Evolutionary conservation across 306 rosid genomes (phyloP).

Genomic region (Geum urbanum): DNA sequence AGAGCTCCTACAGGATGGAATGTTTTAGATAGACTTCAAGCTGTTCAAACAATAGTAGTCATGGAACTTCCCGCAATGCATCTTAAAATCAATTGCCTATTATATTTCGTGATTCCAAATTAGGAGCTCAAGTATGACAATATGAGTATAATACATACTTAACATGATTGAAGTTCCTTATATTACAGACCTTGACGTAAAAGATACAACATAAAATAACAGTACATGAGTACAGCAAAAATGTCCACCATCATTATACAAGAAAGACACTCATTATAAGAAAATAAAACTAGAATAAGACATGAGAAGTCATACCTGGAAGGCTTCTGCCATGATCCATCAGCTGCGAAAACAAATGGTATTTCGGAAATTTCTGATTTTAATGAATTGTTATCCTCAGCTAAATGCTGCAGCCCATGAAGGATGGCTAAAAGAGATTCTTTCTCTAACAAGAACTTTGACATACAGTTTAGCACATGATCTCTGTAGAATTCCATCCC

Average conservation of each 20-base stretch:
- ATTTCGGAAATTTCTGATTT: conserved; percentile 54
- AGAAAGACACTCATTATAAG: neutral
- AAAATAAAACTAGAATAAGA: neutral
- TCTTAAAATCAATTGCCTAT: too few species aligned
- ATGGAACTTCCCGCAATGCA: neutral
- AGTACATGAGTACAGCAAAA: neutral
- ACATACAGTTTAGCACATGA: conserved; percentile 66
- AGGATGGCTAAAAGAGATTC: conserved; percentile 62
- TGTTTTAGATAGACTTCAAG: too few species aligned
- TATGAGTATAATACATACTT: neutral
- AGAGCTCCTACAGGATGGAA: too few species aligned
- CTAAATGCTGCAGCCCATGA: conserved; percentile 62
- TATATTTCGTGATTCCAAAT: too few species aligned
- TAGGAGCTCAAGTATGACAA: neutral
- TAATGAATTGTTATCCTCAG: conserved; percentile 61
- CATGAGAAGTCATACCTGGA: conserved; percentile 46
- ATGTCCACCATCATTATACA: neutral
- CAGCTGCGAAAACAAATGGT: conserved; percentile 77
- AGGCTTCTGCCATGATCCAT: conserved; percentile 93
- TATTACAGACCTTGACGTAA: neutral
- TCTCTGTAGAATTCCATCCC: conserved; percentile 75
- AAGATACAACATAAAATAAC: neutral
- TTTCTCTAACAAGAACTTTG: conserved; percentile 55
- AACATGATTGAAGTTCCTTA: neutral
- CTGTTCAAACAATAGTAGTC: neutral